Evolutionary conservation across 768 basidiomycete genomes (phyloP).

Genomic region (Hypholoma fasciculare): DNA sequence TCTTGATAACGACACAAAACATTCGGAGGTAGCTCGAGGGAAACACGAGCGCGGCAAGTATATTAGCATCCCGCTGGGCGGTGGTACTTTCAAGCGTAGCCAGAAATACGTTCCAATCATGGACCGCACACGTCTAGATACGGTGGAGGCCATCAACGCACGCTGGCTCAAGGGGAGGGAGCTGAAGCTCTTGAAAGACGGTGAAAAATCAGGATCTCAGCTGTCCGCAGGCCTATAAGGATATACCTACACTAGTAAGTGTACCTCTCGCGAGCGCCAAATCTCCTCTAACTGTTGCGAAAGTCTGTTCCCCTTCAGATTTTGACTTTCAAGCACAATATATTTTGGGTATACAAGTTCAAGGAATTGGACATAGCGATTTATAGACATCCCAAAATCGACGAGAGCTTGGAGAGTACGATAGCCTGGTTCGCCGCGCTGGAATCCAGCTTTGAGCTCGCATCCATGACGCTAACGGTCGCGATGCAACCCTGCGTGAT

Average conservation of each 20-base stretch:
- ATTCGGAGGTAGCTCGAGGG: constrained; percentile 11
- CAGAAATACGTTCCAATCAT: constrained; percentile 70
- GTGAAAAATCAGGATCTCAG: neutral
- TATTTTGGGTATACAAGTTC: neutral
- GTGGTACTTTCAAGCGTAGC: constrained; percentile 61
- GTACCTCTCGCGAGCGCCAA: too few relatives aligned
- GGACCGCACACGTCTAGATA: constrained; percentile 64
- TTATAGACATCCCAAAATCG: constrained; percentile 29
- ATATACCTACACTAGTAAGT: neutral
- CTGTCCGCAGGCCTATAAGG: neutral
- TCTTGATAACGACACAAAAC: constrained; percentile 23
- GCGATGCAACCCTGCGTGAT: constrained; percentile 41
- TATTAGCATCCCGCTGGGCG: constrained; percentile 67
- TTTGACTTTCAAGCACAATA: neutral
- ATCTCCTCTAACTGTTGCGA: too few relatives aligned
- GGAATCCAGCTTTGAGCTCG: constrained; percentile 42
- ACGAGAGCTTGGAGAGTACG: constrained; percentile 35
- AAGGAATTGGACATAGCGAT: neutral
- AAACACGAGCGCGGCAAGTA: constrained; percentile 11
- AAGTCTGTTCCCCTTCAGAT: too few relatives aligned
- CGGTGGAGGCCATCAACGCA: constrained; percentile 73
- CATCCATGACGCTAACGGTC: constrained; percentile 48
- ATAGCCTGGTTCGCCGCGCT: constrained; percentile 36
- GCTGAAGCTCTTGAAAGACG: constrained; percentile 9
- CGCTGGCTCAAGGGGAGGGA: constrained; percentile 76